Conservation (phyloP, 306 rosid genomes). For the Biancaea sappan region DNA sequence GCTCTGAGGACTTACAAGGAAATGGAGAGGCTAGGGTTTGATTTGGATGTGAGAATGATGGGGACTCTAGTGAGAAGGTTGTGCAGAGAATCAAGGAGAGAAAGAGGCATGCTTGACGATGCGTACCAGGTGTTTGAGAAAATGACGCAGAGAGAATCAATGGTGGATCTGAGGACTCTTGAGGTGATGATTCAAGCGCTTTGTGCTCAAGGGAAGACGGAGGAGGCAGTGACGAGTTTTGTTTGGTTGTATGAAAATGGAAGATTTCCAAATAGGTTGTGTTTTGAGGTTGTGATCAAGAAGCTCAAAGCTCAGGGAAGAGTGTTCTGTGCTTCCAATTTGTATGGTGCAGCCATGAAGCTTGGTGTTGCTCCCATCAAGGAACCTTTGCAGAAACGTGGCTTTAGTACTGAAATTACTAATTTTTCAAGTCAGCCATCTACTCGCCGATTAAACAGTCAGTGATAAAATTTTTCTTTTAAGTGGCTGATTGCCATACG, state of each 20-base stretch:
- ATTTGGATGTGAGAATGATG: constrained; percentile 54
- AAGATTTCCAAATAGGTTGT: constrained; percentile 36
- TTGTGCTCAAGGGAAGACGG: constrained; percentile 50
- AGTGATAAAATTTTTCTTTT: too few relatives aligned
- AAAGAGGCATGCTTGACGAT: constrained; percentile 46
- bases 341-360: constrained; percentile 66
- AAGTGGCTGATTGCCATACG: too few relatives aligned
- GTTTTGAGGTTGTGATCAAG: constrained; percentile 47
- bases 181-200: constrained; percentile 60
- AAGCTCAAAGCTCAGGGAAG: constrained; percentile 51
- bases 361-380: constrained; percentile 47
- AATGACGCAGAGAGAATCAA: constrained; percentile 44
- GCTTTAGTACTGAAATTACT: too few relatives aligned
- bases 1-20: constrained; percentile 55
- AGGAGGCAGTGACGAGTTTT: constrained; percentile 53
- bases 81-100: constrained; percentile 49
- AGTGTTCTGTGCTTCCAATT: constrained; percentile 39
- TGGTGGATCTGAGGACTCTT: constrained; percentile 45
- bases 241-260: constrained; percentile 42
- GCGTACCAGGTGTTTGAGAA: constrained; percentile 60
- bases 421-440: too few relatives aligned
- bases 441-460: too few relatives aligned
- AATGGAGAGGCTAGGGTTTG: constrained; percentile 59
- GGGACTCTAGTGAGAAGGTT: constrained; percentile 61
- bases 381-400: too few relatives aligned